Conservation (phyloP, 176 grass and related monocot genomes). For the Lolium rigidum region DNA sequence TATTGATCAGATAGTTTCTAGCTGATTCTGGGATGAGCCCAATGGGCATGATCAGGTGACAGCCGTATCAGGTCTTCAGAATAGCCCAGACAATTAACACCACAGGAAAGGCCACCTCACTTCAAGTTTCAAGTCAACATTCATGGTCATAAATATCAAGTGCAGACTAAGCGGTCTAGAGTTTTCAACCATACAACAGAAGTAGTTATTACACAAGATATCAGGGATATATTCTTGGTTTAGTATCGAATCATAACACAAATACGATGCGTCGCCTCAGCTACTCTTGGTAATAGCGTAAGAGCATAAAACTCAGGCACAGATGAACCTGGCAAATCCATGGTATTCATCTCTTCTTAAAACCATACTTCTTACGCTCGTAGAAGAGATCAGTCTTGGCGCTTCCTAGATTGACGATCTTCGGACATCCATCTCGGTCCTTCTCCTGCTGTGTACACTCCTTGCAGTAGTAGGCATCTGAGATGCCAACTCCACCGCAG, state of each 20-base stretch:
- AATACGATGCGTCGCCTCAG: constrained; percentile 9
- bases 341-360: not conserved
- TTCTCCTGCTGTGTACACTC: constrained; percentile 89
- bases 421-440: constrained; percentile 79
- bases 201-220: constrained; percentile 25
- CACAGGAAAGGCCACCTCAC: not conserved
- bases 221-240: not conserved
- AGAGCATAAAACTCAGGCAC: not conserved
- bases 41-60: not conserved
- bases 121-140: not conserved
- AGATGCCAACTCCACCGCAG: constrained; percentile 77
- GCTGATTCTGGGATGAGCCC: not conserved
- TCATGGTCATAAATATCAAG: constrained; percentile 9
- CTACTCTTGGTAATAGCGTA: not conserved
- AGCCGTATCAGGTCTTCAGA: not conserved
- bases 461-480: constrained; percentile 83
- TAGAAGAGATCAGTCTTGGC: no score
- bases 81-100: not conserved
- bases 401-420: constrained; percentile 52
- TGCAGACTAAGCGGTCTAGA: not conserved
- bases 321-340: not conserved
- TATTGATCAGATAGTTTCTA: not conserved
- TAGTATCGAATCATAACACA: not conserved
- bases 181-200: not conserved
- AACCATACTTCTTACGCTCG: not conserved